phyloP scores from a whole-genome alignment of 768 basidiomycete species.

The Amanita pallidorosea region DNA sequence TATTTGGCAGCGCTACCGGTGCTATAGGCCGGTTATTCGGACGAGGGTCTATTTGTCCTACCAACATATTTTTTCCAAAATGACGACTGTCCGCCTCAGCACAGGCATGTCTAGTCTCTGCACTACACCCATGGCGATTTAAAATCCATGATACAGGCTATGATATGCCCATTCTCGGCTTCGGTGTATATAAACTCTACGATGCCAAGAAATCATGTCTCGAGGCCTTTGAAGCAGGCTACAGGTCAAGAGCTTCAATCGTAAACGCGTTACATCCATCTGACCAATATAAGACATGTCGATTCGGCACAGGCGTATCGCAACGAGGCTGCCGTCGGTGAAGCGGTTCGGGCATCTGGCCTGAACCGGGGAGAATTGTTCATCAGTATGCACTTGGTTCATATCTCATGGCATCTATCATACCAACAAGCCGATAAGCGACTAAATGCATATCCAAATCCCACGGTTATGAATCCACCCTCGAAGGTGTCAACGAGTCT shows the following conservation, averaged over 20 bases:
- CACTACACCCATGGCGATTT: neutral
- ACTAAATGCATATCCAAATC: slow-evolving; percentile 49
- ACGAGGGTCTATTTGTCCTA: no score
- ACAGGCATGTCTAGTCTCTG: neutral
- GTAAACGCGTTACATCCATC: neutral
- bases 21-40: no score
- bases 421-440: slow-evolving; percentile 28
- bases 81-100: slow-evolving; percentile 4
- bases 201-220: slow-evolving; percentile 34
- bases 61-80: neutral
- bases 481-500: slow-evolving; percentile 49
- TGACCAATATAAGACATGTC: slow-evolving; percentile 31
- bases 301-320: slow-evolving; percentile 49
- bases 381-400: slow-evolving; percentile 40
- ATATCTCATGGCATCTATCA: neutral
- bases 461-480: slow-evolving; percentile 54
- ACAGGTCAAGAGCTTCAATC: slow-evolving; percentile 28
- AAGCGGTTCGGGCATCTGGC: slow-evolving; percentile 37
- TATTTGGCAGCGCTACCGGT: neutral
- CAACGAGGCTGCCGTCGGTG: slow-evolving; percentile 42
- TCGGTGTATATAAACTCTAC: slow-evolving; percentile 52
- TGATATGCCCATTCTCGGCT: slow-evolving; percentile 45
- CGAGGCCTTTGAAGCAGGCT: slow-evolving; percentile 50
- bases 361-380: slow-evolving; percentile 43
- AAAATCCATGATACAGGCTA: neutral